phyloP scores from a whole-genome alignment of 2,329 filamentous ascomycete genomes.

The Purpureocillium lavendulum region DNA sequence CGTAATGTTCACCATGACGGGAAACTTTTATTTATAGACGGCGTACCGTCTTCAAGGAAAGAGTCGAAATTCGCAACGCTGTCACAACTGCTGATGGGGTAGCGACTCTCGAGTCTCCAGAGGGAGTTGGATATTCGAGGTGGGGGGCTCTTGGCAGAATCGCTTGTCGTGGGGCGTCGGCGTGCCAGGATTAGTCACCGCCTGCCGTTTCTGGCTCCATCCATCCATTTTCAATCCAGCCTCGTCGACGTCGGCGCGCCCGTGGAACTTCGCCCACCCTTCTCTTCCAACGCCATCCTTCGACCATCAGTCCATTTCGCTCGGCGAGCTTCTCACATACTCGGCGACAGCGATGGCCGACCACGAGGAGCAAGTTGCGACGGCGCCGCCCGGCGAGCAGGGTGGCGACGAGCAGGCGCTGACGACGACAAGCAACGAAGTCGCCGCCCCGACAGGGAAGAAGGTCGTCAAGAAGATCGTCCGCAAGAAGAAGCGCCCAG shows the following conservation, averaged over 20 bases:
- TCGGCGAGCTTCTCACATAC: neutral
- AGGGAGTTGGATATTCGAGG: constrained; percentile 14
- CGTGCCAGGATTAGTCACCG: constrained; percentile 13
- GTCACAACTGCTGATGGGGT: too few relatives aligned
- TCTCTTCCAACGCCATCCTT: constrained; percentile 12
- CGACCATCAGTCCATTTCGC: neutral
- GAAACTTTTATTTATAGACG: constrained; percentile 20
- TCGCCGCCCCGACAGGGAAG: constrained; percentile 42
- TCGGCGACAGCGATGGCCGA: constrained; percentile 21
- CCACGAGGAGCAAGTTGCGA: constrained; percentile 15
- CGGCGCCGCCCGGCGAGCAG: constrained; percentile 16
- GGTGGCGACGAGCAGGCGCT: constrained; percentile 23
- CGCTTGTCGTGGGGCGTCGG: neutral
- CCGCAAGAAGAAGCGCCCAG: constrained; percentile 81
- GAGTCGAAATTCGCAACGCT: constrained; percentile 1
- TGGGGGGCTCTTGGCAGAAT: constrained; percentile 18
- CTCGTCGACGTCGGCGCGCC: constrained; percentile 11
- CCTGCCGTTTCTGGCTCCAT: constrained; percentile 13
- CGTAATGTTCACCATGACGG: constrained; percentile 95
- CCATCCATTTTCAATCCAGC: constrained; percentile 12
- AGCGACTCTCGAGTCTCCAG: constrained; percentile 6
- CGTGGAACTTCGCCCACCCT: neutral
- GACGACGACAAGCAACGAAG: constrained; percentile 30
- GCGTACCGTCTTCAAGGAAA: constrained; percentile 15
- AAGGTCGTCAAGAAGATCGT: constrained; percentile 79